Base-by-base conservation (phyloP, 1,284 basidiomycete species). In the Vanrija sp. region DNA sequence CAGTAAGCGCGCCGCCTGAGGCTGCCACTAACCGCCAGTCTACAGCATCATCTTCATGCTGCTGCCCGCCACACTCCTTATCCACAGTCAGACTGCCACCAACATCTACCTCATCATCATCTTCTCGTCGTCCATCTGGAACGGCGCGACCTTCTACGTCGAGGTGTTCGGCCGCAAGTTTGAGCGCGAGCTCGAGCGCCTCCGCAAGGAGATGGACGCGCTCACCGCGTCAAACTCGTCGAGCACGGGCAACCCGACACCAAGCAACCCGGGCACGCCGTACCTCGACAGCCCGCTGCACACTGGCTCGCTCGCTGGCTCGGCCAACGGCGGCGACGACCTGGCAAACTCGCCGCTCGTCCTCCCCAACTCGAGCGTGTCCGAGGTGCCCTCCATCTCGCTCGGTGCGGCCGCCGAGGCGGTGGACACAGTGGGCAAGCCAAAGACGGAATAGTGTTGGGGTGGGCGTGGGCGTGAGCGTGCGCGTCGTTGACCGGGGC, bases 101-200 rank as follows among this genome's bases (percentile, higher is more conserved):
- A 84, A 83, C 15, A 72, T 82, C 2, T 94, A 91, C 77, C 77
- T 96, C 20, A 77, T 91, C 39, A 60, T 83, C 54, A 86, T 94
- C 44, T 89, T 95, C 66, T 78, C 81, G 27, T 88, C 90, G 83
- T 48, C 89, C 82, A 57, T 87, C 83, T 75, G 73, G 73, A 76
- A 77, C 63, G 76, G 76, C n/a, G 77, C 73, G 15, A 63, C 64
- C 9, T 78, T 76, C 79, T 95, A 95, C 72, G 92, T 96, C 57
- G 93, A 97, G 71, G 91, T 95, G 27, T 95, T 94, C 70, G 91
- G 91, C 36, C 83, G 91, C 75, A 94, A 94, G 89, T 95, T 95
- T 65, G 91, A 94, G 71, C 83, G 87, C 36, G 91, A 95, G 74
- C 78, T 95, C 14, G 91, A 94, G 67, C 84, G 85, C 1, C 75